Evolutionary conservation across 1,284 basidiomycete genomes (phyloP).

Genomic region (Sphagnurus paluster): DNA sequence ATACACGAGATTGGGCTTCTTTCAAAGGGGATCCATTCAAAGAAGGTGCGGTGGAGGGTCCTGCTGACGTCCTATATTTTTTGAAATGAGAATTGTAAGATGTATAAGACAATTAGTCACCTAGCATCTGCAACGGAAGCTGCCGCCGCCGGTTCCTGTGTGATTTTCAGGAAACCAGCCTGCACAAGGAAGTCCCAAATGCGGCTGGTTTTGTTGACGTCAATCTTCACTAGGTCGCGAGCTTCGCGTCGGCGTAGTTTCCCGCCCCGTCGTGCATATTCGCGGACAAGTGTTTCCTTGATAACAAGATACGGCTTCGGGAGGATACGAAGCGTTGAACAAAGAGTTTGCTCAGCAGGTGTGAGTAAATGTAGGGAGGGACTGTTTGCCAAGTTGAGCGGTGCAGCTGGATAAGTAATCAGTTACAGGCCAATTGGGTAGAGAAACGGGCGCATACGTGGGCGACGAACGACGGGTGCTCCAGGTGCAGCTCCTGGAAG

Average conservation of each 20-base stretch:
- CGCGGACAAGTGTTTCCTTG: conserved; percentile 89
- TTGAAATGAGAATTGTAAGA: not conserved
- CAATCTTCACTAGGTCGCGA: conserved; percentile 86
- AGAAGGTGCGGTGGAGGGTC: conserved; percentile 19
- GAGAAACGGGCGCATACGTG: conserved; percentile 38
- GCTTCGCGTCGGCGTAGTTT: conserved; percentile 84
- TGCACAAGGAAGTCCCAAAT: conserved; percentile 90
- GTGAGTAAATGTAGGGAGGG: conserved; percentile 87
- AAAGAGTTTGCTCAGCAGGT: conserved; percentile 83
- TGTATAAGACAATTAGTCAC: conserved; percentile 19
- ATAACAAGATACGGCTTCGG: conserved; percentile 92
- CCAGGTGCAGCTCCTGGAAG: conserved; percentile 26
- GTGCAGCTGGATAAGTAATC: conserved; percentile 48
- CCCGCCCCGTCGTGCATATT: conserved; percentile 88
- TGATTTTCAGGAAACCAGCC: conserved; percentile 70
- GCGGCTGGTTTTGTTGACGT: conserved; percentile 87
- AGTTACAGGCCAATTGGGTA: not conserved
- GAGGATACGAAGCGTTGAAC: conserved; percentile 83
- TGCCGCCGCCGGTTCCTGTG: conserved; percentile 38
- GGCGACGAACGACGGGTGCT: conserved; percentile 44
- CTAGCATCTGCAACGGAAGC: conserved; percentile 28
- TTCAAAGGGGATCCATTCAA: conserved; percentile 35
- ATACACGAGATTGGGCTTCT: conserved; percentile 23
- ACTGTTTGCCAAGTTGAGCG: conserved; percentile 85
- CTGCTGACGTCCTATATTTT: conserved; percentile 10